Evolutionary conservation across 805 yeast genomes (phyloP), one percentile per base, ranked within the genome.

Genomic region (Saccharomyces jurei): DNA sequence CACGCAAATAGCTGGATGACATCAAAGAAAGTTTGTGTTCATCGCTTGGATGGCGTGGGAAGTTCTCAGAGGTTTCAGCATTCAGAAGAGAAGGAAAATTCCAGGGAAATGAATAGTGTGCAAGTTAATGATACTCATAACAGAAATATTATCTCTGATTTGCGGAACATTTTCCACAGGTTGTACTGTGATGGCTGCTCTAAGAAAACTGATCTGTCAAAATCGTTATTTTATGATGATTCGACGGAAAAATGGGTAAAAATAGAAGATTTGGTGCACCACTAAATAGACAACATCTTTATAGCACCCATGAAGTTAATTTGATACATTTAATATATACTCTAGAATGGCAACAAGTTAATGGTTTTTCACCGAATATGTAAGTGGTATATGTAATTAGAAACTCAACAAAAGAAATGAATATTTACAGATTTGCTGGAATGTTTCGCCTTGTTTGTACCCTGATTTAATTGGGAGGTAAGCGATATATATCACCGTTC

Each of bases 401-500:
- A 10, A 46, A 22, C 49, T 27, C 49, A n/a, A 46, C 22, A 3
- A 17, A 46, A 26, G 21, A 2, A 6, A 6, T 14, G 21, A n/a
- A 29, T 46, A 27, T 25, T 22, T 26, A 27, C 30, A 46, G 28
- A 27, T 26, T 22, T 46, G 10, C 30, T 21, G 11, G 17, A 25
- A 26, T 4, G 11, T 26, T 22, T 17, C 25, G 8, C 51, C 48
- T 21, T 41, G 11, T 48, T 10, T 22, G 5, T 26, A 36, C 36
- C 13, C 13, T 10, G 30, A 10, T 41, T 14, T 36, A 36, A 4
- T 17, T 6, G 3, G 62, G 58, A 44, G 63, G 62, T 6, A 62
- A 50, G 41, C 73, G 64, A 50, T 61, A 69, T 5, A 69, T 56
- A 52, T 69, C 73, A 46, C 72, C 72, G 49, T 63, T 60, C 14